Evolutionary conservation across 768 basidiomycete genomes (phyloP), one percentile per base, ranked within the genome.

Genomic region (Suillus brevipes): DNA sequence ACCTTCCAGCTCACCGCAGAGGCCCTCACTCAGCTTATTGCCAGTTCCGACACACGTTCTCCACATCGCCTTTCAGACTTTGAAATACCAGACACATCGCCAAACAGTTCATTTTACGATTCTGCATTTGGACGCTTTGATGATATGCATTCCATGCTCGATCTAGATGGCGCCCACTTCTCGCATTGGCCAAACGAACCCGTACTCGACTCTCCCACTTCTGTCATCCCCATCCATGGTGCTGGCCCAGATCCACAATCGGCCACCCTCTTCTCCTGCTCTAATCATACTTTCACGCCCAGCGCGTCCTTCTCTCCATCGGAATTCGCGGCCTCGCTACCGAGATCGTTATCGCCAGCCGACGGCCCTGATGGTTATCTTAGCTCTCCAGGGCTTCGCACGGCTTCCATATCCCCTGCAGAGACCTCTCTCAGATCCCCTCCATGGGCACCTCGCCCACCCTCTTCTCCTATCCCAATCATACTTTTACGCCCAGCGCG

Each of bases 1-100:
- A n/a, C n/a, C n/a, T n/a, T n/a, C n/a, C n/a, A 97, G 73, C 78
- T 97, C 63, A 97, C 94, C 1, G 94, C 94, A 0, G 95, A 97
- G 78, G 90, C 91, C 53, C 77, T 92, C 23, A 94, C 94, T 1
- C 86, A 94, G 57, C 83, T 95, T n/a, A 94, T 95, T 67, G 93
- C 93, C 7, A 94, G 94, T 1, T 91, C 90, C 4, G 95, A 97
- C 71, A 97, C 95, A n/a, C n/a, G n/a, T 72, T 82, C 68, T 72
- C 78, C 76, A 65, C 81, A 73, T 71, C 82, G 70, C 69, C 78
- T 74, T 23, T 78, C 70, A 66, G 79, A 82, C 67, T 74, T 81
- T 56, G 79, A 83, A 62, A 73, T 78, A 68, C 67, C 74, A 66
- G 80, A 82, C 61, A 77, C 83, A 62, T 77, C 80, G 14, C 76